Evolutionary conservation across 2,329 filamentous ascomycete species (phyloP).

Genomic region (Pseudocercospora fijiensis): DNA sequence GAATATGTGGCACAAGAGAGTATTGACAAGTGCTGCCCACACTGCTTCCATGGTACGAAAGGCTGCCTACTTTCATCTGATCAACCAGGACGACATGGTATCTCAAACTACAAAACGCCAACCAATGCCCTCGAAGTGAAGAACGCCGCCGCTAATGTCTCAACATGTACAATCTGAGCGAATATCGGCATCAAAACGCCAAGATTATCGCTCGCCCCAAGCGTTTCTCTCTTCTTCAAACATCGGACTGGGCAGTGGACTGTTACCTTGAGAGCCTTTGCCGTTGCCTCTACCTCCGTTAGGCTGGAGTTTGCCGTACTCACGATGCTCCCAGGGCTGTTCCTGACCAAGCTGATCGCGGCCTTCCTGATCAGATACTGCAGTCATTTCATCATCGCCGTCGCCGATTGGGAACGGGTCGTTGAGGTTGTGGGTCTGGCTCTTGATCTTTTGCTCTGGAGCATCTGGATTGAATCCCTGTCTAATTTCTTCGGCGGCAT

Average conservation of each 20-base stretch:
- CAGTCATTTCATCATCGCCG: conserved; percentile 39
- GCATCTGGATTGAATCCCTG: conserved; percentile 56
- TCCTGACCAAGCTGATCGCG: conserved; percentile 30
- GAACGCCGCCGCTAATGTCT: conserved; percentile 13
- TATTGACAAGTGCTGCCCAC: neutral
- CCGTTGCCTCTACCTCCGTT: conserved; percentile 14
- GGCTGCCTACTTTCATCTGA: neutral
- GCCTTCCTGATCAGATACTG: conserved; percentile 23
- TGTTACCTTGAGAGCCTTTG: conserved; percentile 10
- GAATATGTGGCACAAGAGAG: too few relatives aligned
- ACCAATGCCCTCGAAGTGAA: conserved; percentile 1
- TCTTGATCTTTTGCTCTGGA: conserved; percentile 44
- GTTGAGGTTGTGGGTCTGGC: conserved; percentile 46
- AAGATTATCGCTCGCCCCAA: conserved; percentile 21
- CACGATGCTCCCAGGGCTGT: conserved; percentile 37
- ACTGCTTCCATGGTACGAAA: neutral
- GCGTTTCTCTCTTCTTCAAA: conserved; percentile 34
- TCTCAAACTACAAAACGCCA: conserved; percentile 1
- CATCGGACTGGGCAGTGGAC: conserved; percentile 22
- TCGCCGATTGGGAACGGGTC: conserved; percentile 47
- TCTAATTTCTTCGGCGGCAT: conserved; percentile 52
- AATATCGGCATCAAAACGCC: neutral
- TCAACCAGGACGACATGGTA: conserved; percentile 9
- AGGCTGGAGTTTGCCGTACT: conserved; percentile 16
- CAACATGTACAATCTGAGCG: conserved; percentile 6